Base-by-base conservation (phyloP, 257 asterid genomes). In the Paulownia fortunei region DNA sequence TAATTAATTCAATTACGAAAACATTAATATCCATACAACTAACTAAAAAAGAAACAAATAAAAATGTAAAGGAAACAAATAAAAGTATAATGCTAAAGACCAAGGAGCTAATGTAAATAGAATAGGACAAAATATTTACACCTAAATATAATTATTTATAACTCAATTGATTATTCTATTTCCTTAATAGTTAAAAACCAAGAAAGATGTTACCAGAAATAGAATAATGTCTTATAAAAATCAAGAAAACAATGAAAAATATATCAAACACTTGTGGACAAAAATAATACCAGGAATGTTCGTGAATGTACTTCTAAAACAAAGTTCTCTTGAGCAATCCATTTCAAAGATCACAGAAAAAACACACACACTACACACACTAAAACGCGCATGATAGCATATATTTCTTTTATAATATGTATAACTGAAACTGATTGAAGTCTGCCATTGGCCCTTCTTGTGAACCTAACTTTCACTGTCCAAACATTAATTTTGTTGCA, bases 181-280 rank as follows among this genome's bases (percentile, higher is more conserved):
- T n/a, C n/a, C n/a, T n/a, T n/a, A n/a, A n/a, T n/a, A n/a, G n/a
- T 46, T 13, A 11, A 46, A 10, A 46, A 12, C 54, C n/a, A 32
- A 32, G 67, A 72, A 36, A 12, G 11, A 5, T 7, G 10, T 34
- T 37, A 18, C 58, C 36, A 24, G 2, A 39, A 58, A 15, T 16
- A 3, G 69, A 37, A 11, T 16, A 3, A 0, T 41, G 44, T 15
- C 26, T 18, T 9, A 10, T 3, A 21, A 21, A 55, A 36, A 73
- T 42, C 13, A 59, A 59, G 60, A 7, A 42, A 59, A 12, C n/a
- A 8, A 5, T 16, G 23, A 9, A 5, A 21, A 30, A n/a, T 7
- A n/a, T 10, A 47, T 62, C 60, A 49, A 73, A 59, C 36, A 59
- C 44, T 59, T 26, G 55, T 34, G 77, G 54, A 49, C 77, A 78